Percentiles rank a stretch among this genome's conserved stretches.
Evolutionary conservation across 495 filamentous ascomycete genomes (phyloP).

Genomic region (Podospora pseudoanserina): DNA sequence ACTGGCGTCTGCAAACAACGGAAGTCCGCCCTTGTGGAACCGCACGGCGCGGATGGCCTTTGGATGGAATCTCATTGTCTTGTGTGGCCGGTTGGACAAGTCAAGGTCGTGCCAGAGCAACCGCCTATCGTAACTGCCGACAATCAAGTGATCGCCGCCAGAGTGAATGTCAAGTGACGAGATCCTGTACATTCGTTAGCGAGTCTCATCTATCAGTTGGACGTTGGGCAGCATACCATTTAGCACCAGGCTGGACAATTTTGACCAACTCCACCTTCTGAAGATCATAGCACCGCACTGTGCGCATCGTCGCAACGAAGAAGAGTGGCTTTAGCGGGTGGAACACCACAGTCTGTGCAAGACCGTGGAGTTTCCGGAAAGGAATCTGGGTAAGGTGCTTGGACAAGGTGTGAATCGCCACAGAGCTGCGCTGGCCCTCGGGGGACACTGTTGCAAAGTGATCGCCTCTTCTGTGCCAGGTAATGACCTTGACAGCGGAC

Average conservation of each 20-base stretch:
- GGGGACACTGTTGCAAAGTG: conserved; percentile 93
- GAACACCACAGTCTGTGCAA: conserved; percentile 87
- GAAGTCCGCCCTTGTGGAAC: conserved; percentile 79
- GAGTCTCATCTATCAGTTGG: not conserved
- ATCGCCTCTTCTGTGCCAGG: conserved; percentile 91
- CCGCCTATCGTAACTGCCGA: conserved; percentile 88
- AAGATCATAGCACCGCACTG: conserved; percentile 88
- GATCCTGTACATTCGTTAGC: conserved; percentile 60
- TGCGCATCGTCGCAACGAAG: conserved; percentile 91
- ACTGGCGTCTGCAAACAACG: conserved; percentile 86
- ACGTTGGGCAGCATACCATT: conserved; percentile 36
- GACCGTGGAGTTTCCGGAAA: conserved; percentile 80
- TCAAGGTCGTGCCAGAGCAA: conserved; percentile 97
- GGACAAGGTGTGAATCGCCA: conserved; percentile 90
- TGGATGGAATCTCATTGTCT: conserved; percentile 88
- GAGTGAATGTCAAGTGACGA: conserved; percentile 90
- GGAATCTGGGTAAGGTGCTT: conserved; percentile 93
- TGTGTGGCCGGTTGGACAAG: conserved; percentile 83
- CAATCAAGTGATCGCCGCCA: conserved; percentile 86
- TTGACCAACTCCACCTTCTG: conserved; percentile 84
- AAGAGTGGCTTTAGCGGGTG: conserved; percentile 89
- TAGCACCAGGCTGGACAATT: conserved; percentile 84
- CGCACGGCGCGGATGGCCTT: conserved; percentile 85
- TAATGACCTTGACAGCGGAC: conserved; percentile 80
- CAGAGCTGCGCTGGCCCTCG: conserved; percentile 68